phyloP scores from a whole-genome alignment of 768 basidiomycete genomes.

The Trametes cinnabarina region DNA sequence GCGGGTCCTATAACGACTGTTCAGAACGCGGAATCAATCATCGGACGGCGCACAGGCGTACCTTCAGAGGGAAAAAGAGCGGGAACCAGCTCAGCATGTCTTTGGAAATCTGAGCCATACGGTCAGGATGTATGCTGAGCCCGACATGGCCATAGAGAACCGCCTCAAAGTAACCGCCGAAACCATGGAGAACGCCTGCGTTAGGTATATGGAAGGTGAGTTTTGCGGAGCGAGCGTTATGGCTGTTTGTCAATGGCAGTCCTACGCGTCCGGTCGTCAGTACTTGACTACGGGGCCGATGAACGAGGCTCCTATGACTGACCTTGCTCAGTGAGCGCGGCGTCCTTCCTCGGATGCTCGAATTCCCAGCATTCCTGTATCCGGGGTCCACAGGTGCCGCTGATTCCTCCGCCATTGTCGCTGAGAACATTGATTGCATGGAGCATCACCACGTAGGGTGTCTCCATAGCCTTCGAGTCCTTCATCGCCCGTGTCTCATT shows the following conservation, averaged over 20 bases:
- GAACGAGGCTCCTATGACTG: conserved; percentile 9
- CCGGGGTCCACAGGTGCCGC: conserved; percentile 71
- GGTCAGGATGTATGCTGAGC: conserved; percentile 89
- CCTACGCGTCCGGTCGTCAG: conserved; percentile 42
- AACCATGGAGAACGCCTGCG: conserved; percentile 88
- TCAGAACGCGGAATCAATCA: background rate
- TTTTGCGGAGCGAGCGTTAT: conserved; percentile 87
- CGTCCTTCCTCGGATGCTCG: conserved; percentile 85
- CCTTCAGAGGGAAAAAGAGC: conserved; percentile 91
- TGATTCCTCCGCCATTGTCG: conserved; percentile 60
- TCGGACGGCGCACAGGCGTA: conserved; percentile 34
- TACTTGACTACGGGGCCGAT: background rate
- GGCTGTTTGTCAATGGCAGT: conserved; percentile 89
- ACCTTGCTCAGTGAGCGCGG: conserved; percentile 73
- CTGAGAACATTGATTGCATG: conserved; percentile 88
- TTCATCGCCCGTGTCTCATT: conserved; percentile 72
- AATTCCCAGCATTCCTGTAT: conserved; percentile 98
- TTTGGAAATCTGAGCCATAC: conserved; percentile 81
- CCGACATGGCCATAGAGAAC: conserved; percentile 88
- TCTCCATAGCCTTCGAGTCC: conserved; percentile 77
- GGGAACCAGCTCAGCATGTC: conserved; percentile 99
- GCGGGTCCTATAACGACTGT: conserved; percentile 62
- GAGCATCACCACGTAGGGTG: conserved; percentile 99
- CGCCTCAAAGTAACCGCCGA: conserved; percentile 97
- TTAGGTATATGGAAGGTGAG: conserved; percentile 91